These are phyloP conservation scores for Trapa bicornis DNA, from an alignment of 345 rosid species.

Conservation along the genomic window DNA sequence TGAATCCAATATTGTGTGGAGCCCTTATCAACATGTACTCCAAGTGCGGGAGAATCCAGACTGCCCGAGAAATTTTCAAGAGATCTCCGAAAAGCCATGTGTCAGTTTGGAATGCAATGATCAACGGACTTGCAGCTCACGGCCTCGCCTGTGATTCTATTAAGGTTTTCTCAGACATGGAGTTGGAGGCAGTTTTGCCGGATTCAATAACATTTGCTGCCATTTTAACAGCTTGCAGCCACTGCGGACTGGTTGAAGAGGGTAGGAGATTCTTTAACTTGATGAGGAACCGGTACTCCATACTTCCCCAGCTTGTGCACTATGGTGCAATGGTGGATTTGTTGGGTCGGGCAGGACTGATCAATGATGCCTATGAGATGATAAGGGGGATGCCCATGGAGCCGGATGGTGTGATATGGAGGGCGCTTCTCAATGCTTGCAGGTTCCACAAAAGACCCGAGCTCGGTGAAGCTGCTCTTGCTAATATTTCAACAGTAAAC, in stretches of 20 bases:
- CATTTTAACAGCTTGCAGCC: constrained; percentile 58
- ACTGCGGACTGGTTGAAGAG: constrained; percentile 55
- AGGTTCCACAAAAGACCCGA: constrained; percentile 35
- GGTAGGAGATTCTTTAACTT: constrained; percentile 44
- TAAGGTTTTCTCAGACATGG: constrained; percentile 41
- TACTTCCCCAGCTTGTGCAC: constrained; percentile 59
- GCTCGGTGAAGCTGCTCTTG: constrained; percentile 54
- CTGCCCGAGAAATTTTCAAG: constrained; percentile 47
- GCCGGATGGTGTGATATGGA: constrained; percentile 77
- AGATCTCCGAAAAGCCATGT: constrained; percentile 27
- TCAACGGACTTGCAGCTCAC: constrained; percentile 63
- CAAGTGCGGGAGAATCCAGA: constrained; percentile 55
- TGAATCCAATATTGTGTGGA: constrained; percentile 43
- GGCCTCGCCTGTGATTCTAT: constrained; percentile 55
- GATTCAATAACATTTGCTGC: constrained; percentile 59
- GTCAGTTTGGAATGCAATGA: constrained; percentile 73
- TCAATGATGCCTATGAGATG: constrained; percentile 57
- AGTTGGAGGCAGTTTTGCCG: constrained; percentile 36
- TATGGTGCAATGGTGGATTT: constrained; percentile 78
- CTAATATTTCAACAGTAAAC: constrained; percentile 34
- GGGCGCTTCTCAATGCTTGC: constrained; percentile 72
- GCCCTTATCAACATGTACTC: constrained; percentile 70
- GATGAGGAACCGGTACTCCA: constrained; percentile 28
- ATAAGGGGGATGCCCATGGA: constrained; percentile 50
- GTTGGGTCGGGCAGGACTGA: constrained; percentile 51